phyloP scores from a whole-genome alignment of 2,329 filamentous ascomycete genomes.

The Trichothecium roseum region DNA sequence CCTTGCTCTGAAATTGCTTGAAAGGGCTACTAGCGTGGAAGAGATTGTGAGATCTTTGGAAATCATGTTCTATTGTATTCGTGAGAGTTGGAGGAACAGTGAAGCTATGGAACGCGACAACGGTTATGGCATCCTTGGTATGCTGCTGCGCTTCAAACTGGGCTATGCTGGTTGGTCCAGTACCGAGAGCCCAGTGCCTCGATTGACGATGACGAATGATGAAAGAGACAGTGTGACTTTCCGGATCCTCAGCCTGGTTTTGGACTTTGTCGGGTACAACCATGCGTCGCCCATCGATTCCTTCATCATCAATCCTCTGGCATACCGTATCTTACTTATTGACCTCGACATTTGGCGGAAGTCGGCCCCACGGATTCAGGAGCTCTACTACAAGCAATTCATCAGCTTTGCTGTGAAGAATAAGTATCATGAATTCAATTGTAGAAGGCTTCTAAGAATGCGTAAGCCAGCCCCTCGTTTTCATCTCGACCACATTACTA shows the following conservation, averaged over 20 bases:
- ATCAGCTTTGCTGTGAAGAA: slow-evolving; percentile 79
- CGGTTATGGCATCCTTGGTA: slow-evolving; percentile 79
- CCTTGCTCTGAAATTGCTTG: slow-evolving; percentile 73
- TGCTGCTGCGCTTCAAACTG: slow-evolving; percentile 75
- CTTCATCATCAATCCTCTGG: slow-evolving; percentile 90
- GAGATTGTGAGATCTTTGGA: slow-evolving; percentile 69
- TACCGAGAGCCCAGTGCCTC: slow-evolving; percentile 20
- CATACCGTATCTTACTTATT: slow-evolving; percentile 83
- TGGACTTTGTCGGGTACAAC: slow-evolving; percentile 84
- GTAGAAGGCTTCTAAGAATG: slow-evolving; percentile 78
- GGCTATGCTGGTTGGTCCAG: slow-evolving; percentile 33
- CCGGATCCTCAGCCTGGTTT: slow-evolving; percentile 63
- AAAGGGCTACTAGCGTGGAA: slow-evolving; percentile 60
- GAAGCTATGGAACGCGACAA: slow-evolving; percentile 97
- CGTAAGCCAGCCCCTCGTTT: slow-evolving; percentile 42
- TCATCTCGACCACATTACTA: slow-evolving; percentile 5
- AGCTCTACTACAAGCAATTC: slow-evolving; percentile 90
- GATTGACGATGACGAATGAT: slow-evolving; percentile 35
- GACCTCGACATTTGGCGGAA: slow-evolving; percentile 90
- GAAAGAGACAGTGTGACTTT: slow-evolving; percentile 46
- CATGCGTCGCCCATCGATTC: slow-evolving; percentile 71
- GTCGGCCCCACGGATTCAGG: slow-evolving; percentile 65
- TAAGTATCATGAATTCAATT: slow-evolving; percentile 88
- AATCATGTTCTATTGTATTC: slow-evolving; percentile 75
- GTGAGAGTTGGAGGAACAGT: slow-evolving; percentile 91